These are phyloP conservation scores for Pythium plurisporium DNA, from an alignment of 352 stramenopile genomes.

Conservation along the genomic window DNA sequence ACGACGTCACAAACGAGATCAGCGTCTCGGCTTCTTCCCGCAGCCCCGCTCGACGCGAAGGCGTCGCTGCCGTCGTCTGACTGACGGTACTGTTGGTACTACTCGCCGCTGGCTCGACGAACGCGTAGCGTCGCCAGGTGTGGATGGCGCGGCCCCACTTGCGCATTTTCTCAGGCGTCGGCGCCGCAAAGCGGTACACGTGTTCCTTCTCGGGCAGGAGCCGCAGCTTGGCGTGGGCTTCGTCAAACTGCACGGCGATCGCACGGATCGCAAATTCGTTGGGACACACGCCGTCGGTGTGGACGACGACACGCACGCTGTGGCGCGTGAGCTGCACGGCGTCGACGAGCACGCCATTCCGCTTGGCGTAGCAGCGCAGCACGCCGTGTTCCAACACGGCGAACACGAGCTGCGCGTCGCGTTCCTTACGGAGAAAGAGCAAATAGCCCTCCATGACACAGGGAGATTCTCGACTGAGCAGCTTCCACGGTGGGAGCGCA, in stretches of 20 bases:
- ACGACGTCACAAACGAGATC: conserved; percentile 20
- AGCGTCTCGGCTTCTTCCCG: conserved; percentile 12
- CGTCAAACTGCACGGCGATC: conserved; percentile 46
- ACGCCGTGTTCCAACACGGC: conserved; percentile 67
- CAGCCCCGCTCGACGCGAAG: neutral
- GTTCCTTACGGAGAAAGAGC: conserved; percentile 48
- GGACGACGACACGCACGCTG: conserved; percentile 50
- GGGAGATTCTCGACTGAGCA: neutral
- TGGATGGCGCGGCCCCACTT: conserved; percentile 66
- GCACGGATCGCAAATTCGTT: conserved; percentile 62
- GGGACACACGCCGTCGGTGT: conserved; percentile 45
- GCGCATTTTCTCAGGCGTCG: conserved; percentile 48
- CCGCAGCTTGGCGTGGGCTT: conserved; percentile 42
- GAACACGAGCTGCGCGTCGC: conserved; percentile 46
- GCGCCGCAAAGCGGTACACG: conserved; percentile 46
- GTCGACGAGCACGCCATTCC: conserved; percentile 32
- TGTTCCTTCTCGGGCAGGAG: conserved; percentile 26
- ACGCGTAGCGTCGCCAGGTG: conserved; percentile 67
- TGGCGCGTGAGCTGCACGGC: conserved; percentile 60
- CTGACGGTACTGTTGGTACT: neutral
- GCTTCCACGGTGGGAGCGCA: neutral
- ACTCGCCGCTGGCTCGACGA: conserved; percentile 59
- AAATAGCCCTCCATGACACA: conserved; percentile 67
- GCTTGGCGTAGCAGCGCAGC: conserved; percentile 43
- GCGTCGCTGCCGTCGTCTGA: neutral